Base-by-base conservation (phyloP, 1,284 basidiomycete genomes). In the Mycosarcoma mackinlayi region DNA sequence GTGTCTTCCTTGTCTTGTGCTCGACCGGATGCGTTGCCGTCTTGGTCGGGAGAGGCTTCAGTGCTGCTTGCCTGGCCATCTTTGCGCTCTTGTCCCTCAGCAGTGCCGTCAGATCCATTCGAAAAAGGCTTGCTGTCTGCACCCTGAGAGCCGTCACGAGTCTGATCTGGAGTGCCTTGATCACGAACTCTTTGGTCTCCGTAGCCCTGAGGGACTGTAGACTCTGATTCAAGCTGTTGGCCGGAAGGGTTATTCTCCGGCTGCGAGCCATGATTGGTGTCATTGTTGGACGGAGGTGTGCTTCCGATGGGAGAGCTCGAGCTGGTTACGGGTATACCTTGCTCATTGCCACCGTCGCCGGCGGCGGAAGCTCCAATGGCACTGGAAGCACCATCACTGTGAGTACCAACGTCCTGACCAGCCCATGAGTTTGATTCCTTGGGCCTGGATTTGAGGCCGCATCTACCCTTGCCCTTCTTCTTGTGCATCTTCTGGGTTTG, bases 401-500 rank as follows among this genome's bases (percentile, higher is more conserved):
- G 27, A n/a, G n/a, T 8, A 6, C 13, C 33, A 21, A 24, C n/a
- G 4, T 9, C 7, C 24, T 35, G 31, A 9, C 38, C 44, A 14
- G 34, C 34, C 25, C 7, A 30, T 10, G 25, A 13, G 19, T n/a
- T 19, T 5, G 27, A 13, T 6, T 33, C 42, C 27, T 59, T 30
- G 25, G 16, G 47, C 31, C 57, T 59, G 34, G 16, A 18, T 52
- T 58, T 56, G 23, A 39, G 9, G 3, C 47, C 38, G 24, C 57
- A 59, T 19, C 52, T 56, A 10, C 49, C 48, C 51, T 59, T 64
- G 24, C 27, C 16, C 49, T 57, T 66, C 23, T 51, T 56, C 56
- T 54, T 60, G 27, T 40, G 52, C 56, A 51, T 60, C 47, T 60
- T 55, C 16, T 18, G 18, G 16, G 28, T 38, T 24, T 51, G 39